Conservation (phyloP, 805 yeast species). For the Yarrowia osloensis region DNA sequence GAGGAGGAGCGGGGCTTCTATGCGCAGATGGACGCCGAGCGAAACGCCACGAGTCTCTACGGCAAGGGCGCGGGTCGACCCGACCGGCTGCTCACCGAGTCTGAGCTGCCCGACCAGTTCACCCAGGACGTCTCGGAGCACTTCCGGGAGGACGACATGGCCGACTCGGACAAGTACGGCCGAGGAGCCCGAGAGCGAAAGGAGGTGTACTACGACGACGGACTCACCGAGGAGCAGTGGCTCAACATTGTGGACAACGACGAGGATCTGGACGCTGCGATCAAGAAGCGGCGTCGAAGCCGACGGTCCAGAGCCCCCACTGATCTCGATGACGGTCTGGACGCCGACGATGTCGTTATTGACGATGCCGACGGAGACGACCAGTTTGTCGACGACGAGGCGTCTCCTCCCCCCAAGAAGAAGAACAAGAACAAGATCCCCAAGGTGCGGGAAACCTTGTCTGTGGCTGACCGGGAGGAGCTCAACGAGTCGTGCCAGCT, state of each 20-base stretch:
- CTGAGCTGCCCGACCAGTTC: slow-evolving; percentile 80
- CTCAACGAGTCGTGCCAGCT: slow-evolving; percentile 30
- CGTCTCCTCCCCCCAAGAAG: slow-evolving; percentile 28
- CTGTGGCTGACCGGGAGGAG: slow-evolving; percentile 18
- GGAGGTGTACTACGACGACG: slow-evolving; percentile 69
- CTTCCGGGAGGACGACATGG: slow-evolving; percentile 42
- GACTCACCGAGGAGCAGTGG: slow-evolving; percentile 92
- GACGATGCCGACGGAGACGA: slow-evolving; percentile 26
- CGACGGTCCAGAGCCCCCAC: slow-evolving; percentile 20
- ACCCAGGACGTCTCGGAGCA: slow-evolving; percentile 52
- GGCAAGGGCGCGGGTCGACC: slow-evolving; percentile 43
- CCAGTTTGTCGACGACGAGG: slow-evolving; percentile 33
- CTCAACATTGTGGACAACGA: slow-evolving; percentile 61
- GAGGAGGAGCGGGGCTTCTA: slow-evolving; percentile 69
- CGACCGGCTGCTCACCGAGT: slow-evolving; percentile 60
- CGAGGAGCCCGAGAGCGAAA: slow-evolving; percentile 83
- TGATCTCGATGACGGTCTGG: slow-evolving; percentile 29
- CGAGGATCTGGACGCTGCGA: slow-evolving; percentile 58
- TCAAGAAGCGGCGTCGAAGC: slow-evolving; percentile 35
- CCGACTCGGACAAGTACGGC: slow-evolving; percentile 51
- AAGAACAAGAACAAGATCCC: slow-evolving; percentile 33
- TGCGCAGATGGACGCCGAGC: slow-evolving; percentile 60
- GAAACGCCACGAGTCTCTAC: slow-evolving; percentile 49
- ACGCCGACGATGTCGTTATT: not conserved
- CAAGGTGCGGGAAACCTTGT: slow-evolving; percentile 32